Percentiles rank a stretch among this genome's conserved stretches.
Conservation (phyloP, 768 basidiomycete species). For the Tulasnella sp. region DNA sequence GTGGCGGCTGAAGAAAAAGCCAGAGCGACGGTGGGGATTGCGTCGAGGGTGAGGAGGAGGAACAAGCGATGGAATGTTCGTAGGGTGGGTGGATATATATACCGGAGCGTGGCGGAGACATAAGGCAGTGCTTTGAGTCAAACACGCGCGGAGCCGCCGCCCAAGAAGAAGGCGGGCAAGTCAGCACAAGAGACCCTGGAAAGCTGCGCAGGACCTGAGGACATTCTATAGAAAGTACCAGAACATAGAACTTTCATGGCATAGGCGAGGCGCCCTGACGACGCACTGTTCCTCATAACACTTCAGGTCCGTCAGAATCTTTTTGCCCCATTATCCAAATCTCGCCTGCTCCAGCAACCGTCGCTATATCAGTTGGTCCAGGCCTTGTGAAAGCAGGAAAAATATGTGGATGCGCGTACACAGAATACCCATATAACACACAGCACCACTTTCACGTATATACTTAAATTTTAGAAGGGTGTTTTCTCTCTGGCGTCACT, state of each 20-base stretch:
- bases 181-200: neutral
- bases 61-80: neutral
- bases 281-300: no score
- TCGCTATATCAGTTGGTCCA: no score
- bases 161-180: neutral
- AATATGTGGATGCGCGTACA: no score
- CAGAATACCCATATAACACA: no score
- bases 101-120: slow-evolving; percentile 13
- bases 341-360: no score
- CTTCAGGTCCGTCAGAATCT: no score
- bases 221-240: neutral
- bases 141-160: neutral
- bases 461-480: no score
- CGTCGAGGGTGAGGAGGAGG: neutral
- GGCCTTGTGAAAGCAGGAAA: no score
- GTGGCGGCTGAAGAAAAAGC: neutral
- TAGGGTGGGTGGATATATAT: neutral
- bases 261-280: neutral
- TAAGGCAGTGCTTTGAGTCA: slow-evolving; percentile 18
- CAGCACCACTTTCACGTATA: no score
- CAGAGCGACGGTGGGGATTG: neutral
- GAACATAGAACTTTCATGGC: neutral
- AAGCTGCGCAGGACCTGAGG: neutral
- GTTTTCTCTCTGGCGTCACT: no score
- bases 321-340: no score